phyloP scores from a whole-genome alignment of 148 eudicot species.

The Talinum fruticosum region DNA sequence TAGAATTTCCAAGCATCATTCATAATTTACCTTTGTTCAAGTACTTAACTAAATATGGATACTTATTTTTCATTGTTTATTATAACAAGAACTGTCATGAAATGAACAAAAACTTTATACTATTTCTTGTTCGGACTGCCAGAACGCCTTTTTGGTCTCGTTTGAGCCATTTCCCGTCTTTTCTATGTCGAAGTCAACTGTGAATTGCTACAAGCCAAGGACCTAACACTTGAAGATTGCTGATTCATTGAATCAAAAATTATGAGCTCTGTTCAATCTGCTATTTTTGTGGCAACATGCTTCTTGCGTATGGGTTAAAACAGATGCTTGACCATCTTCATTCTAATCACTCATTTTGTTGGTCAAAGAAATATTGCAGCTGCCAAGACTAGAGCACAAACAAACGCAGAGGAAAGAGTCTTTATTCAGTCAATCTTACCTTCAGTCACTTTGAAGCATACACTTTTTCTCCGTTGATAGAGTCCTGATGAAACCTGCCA shows the following conservation, averaged over 20 bases:
- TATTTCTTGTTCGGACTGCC: neutral
- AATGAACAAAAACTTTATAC: neutral
- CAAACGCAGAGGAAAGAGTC: neutral
- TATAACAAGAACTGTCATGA: neutral
- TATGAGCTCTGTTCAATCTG: neutral
- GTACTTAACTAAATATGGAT: neutral
- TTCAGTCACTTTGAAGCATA: slow-evolving; percentile 60
- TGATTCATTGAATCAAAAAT: neutral
- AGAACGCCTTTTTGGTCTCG: neutral
- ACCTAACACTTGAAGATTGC: neutral
- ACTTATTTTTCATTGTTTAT: neutral
- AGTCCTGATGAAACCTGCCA: neutral
- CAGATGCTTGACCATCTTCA: neutral
- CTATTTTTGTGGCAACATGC: neutral
- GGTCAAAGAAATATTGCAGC: slow-evolving; percentile 35
- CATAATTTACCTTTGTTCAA: neutral
- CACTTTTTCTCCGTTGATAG: neutral
- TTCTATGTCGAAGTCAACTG: slow-evolving; percentile 1
- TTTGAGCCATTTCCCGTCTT: neutral
- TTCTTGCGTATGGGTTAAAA: neutral
- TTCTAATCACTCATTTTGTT: neutral
- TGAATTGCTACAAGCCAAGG: neutral
- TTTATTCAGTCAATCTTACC: slow-evolving; percentile 55
- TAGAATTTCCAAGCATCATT: neutral
- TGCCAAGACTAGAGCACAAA: slow-evolving; percentile 29